Percentiles rank a stretch among this genome's conserved stretches.
Conservation (phyloP, 495 filamentous ascomycete species). For the Aspergillus heteromorphus region DNA sequence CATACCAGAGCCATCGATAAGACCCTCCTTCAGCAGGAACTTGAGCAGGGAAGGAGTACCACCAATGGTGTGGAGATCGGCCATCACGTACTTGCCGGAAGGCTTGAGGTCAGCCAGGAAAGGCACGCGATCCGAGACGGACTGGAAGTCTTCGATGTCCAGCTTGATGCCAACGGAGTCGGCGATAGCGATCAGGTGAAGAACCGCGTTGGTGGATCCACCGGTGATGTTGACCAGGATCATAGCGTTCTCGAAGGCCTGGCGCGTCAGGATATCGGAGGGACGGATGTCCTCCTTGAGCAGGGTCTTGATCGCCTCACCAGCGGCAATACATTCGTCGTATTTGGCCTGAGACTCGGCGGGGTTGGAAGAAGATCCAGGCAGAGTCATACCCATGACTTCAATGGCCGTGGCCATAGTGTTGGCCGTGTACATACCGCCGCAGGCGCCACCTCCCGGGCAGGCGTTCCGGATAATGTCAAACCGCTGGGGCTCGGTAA, state of each 20-base stretch:
- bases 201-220: constrained; percentile 92
- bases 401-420: constrained; percentile 96
- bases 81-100: constrained; percentile 92
- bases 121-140: constrained; percentile 80
- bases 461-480: constrained; percentile 94
- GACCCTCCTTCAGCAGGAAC: constrained; percentile 79
- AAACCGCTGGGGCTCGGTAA: constrained; percentile 80
- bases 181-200: constrained; percentile 94
- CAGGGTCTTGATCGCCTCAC: constrained; percentile 77
- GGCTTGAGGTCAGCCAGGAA: constrained; percentile 96
- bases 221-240: constrained; percentile 87
- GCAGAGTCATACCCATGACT: constrained; percentile 88
- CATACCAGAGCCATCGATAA: constrained; percentile 79
- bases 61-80: constrained; percentile 80
- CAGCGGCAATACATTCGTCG: constrained; percentile 76
- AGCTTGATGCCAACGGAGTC: constrained; percentile 88
- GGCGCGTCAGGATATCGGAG: constrained; percentile 79
- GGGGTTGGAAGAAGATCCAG: constrained; percentile 86
- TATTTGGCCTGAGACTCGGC: constrained; percentile 81
- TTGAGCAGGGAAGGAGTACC: constrained; percentile 87
- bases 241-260: constrained; percentile 96
- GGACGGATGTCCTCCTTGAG: constrained; percentile 84
- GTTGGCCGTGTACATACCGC: constrained; percentile 99
- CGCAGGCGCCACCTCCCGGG: constrained; percentile 87
- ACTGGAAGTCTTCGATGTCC: constrained; percentile 95